A percentile compares a stretch with the other conserved stretches of the same genome.
Evolutionary conservation across 208 protist species (phyloP).

Genomic region (Leishmania tarentolae): DNA sequence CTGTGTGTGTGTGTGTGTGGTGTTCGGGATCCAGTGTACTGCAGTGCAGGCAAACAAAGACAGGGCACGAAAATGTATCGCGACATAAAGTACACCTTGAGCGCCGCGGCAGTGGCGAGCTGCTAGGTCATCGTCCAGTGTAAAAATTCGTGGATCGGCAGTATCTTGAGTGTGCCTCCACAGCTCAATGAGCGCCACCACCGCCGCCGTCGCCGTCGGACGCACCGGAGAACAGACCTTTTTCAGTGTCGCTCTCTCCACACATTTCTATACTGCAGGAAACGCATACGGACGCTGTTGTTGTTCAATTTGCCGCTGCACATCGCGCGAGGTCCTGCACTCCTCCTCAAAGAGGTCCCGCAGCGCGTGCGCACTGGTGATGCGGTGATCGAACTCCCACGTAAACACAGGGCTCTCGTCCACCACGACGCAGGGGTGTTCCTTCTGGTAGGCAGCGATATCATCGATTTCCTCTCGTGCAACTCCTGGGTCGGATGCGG

Average conservation of each 20-base stretch:
- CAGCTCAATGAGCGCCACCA: background rate
- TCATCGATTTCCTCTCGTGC: constrained; percentile 24
- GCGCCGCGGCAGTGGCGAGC: background rate
- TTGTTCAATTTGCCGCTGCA: constrained; percentile 19
- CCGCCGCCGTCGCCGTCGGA: background rate
- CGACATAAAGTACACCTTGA: background rate
- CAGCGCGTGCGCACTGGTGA: constrained; percentile 37
- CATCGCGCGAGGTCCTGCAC: constrained; percentile 17
- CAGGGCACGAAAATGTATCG: background rate
- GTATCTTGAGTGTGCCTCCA: background rate
- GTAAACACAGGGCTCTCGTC: constrained; percentile 34
- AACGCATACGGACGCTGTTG: background rate
- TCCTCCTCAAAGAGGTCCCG: constrained; percentile 46
- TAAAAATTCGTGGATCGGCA: no score
- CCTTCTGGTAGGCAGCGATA: constrained; percentile 27
- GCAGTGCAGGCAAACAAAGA: background rate
- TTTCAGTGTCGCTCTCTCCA: background rate
- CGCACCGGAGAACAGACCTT: background rate
- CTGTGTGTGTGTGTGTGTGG: background rate
- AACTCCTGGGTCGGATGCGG: constrained; percentile 10
- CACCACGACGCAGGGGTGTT: constrained; percentile 32
- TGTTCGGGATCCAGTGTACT: background rate
- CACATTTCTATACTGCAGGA: background rate
- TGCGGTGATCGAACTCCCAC: constrained; percentile 63
- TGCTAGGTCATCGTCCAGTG: background rate